Base-by-base conservation (phyloP, 768 basidiomycete genomes). In the Trametes cubensis region DNA sequence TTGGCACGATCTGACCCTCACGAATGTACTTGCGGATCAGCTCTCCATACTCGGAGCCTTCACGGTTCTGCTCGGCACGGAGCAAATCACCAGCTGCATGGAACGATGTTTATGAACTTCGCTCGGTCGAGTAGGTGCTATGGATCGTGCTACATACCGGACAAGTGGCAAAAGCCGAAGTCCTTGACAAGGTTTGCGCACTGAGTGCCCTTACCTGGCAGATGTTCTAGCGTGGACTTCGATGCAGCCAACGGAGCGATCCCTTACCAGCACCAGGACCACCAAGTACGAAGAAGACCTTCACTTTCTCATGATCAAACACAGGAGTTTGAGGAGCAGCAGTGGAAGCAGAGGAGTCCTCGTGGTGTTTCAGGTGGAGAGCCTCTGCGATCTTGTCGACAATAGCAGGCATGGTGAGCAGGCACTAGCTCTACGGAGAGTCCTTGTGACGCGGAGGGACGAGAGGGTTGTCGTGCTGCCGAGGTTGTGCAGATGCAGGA, bases 1-100 rank as follows among this genome's bases (percentile, higher is more conserved):
- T 93, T 14, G 97, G 96, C 11, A 98, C 97, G 71, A 99, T 95
- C 62, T 79, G 85, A 49, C 97, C 97, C 76, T 95, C 95, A 54
- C 80, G 84, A 73, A 99, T 98, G 78, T 87, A 91, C 15, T 83
- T 87, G 66, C 84, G 87, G 74, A 98, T 99, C 70, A 98, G 77
- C 26, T 85, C 78, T 30, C 95, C 95, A 68, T 88, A 91, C 62
- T 87, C 70, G 1, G 94, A 95, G 46, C 91, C 90, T 59, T 89
- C 85, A 47, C 95, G 88, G 61, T 85, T 79, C 77, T 98, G 95
- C 72, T 99, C 97, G 10, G 91, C 94, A 63, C 97, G 91, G 21
- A 98, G 84, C 30, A 99, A 88, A 75, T 99, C 97, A n/a, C 97
- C 97, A 61, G 97, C 97, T 94, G 73, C 54, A 55, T 62, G 17